Conservation (phyloP, 2,329 filamentous ascomycete genomes). For the Hymenotorrendiella dingleyae region DNA sequence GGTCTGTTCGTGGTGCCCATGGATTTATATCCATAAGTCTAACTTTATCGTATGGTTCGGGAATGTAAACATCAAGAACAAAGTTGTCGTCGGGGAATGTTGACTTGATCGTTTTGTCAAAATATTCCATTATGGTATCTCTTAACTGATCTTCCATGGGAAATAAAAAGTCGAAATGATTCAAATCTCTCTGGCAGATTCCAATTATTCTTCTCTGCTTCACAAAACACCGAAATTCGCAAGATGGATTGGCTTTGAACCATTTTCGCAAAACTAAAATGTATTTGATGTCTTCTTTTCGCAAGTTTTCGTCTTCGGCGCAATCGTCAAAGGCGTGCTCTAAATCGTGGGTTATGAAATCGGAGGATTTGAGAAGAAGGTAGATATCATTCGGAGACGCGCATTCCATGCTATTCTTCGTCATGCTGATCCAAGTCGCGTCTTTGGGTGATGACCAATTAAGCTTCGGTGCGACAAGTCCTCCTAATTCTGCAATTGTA, state of each 20-base stretch:
- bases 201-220: conserved; percentile 73
- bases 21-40: conserved; percentile 93
- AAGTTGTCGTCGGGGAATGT: conserved; percentile 82
- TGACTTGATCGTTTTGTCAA: conserved; percentile 64
- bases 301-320: conserved; percentile 23
- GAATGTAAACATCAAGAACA: conserved; percentile 88
- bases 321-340: conserved; percentile 87
- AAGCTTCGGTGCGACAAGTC: conserved; percentile 83
- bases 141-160: conserved; percentile 59
- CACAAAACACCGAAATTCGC: conserved; percentile 96
- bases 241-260: conserved; percentile 79
- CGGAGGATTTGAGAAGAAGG: conserved; percentile 86
- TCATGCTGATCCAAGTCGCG: conserved; percentile 79
- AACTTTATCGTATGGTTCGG: conserved; percentile 50
- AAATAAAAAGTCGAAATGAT: conserved; percentile 78
- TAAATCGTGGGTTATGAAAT: conserved; percentile 90
- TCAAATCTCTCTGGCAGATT: conserved; percentile 83
- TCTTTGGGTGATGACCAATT: conserved; percentile 98
- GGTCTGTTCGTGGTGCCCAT: conserved; percentile 86
- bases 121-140: conserved; percentile 68
- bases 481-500: conserved; percentile 75
- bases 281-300: conserved; percentile 35
- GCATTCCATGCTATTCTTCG: conserved; percentile 89
- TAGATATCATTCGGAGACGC: conserved; percentile 86
- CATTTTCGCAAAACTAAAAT: conserved; percentile 79